phyloP scores from a whole-genome alignment of 1,284 basidiomycete genomes.

The Calocybe gambosa region DNA sequence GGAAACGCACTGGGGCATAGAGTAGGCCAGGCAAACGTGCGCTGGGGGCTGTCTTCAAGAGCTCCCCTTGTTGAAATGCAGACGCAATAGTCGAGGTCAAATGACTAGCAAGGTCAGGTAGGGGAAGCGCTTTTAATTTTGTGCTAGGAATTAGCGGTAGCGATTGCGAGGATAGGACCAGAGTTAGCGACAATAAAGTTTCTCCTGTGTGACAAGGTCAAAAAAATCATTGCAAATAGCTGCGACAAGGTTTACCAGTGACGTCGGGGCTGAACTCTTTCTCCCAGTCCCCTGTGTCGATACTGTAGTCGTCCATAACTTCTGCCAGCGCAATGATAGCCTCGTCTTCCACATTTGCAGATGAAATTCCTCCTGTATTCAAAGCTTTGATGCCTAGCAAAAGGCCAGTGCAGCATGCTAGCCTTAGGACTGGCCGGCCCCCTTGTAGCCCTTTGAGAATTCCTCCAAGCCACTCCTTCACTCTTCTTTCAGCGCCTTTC shows the following conservation, averaged over 20 bases:
- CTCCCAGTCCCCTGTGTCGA: slow-evolving; percentile 48
- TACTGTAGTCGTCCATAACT: slow-evolving; percentile 45
- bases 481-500: slow-evolving; percentile 31
- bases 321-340: slow-evolving; percentile 64
- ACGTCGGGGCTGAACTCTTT: slow-evolving; percentile 52
- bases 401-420: slow-evolving; percentile 59
- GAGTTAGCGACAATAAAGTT: slow-evolving; percentile 27
- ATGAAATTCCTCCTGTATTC: slow-evolving; percentile 20
- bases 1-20: slow-evolving; percentile 27
- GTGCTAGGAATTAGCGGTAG: slow-evolving; percentile 42
- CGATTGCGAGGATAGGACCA: slow-evolving; percentile 54
- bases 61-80: slow-evolving; percentile 45
- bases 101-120: slow-evolving; percentile 40
- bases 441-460: slow-evolving; percentile 59
- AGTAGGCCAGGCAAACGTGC: slow-evolving; percentile 26
- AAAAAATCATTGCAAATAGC: slow-evolving; percentile 1
- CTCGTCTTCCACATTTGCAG: slow-evolving; percentile 52
- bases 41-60: slow-evolving; percentile 35
- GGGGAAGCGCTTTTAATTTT: slow-evolving; percentile 52
- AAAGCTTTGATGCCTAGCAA: slow-evolving; percentile 58
- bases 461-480: slow-evolving; percentile 49
- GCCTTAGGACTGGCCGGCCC: slow-evolving; percentile 50
- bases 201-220: slow-evolving; percentile 13
- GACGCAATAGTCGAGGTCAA: slow-evolving; percentile 45
- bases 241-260: slow-evolving; percentile 26